phyloP scores from a whole-genome alignment of 257 asterid genomes.

The Solanum lycopersicoides region DNA sequence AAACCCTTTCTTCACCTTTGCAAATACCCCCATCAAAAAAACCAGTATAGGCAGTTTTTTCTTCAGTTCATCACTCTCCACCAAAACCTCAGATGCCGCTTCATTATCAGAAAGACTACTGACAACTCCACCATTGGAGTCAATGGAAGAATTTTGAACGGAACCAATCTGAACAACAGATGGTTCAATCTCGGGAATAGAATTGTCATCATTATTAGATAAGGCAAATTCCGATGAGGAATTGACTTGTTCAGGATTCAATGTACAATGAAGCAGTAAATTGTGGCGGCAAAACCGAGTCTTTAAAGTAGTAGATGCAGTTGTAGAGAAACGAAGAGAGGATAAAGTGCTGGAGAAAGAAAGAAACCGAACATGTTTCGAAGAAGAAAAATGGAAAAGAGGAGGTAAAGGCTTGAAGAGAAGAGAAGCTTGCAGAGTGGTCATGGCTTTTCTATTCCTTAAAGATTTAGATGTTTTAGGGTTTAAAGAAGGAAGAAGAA shows the following conservation, averaged over 20 bases:
- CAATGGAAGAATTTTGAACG: constrained; percentile 3
- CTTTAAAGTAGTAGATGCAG: constrained; percentile 9
- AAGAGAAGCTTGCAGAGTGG: not conserved
- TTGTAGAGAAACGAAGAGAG: constrained; percentile 4
- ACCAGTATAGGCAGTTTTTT: constrained; percentile 48
- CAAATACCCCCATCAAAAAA: constrained; percentile 48
- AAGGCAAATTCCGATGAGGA: constrained; percentile 12
- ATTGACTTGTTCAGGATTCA: constrained; percentile 34
- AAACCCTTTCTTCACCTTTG: constrained; percentile 36
- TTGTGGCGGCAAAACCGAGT: constrained; percentile 34
- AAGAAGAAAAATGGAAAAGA: not conserved
- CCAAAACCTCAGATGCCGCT: constrained; percentile 7
- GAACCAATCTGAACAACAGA: constrained; percentile 8
- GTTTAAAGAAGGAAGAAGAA: not conserved
- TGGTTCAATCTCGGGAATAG: constrained; percentile 9
- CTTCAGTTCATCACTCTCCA: constrained; percentile 21
- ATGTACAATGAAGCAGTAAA: constrained; percentile 27
- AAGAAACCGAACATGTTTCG: not conserved
- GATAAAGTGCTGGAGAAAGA: constrained; percentile 13
- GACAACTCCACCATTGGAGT: not conserved
- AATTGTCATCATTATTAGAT: constrained; percentile 2
- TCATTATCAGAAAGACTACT: constrained; percentile 5
- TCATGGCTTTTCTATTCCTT: not conserved
- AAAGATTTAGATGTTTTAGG: not conserved
- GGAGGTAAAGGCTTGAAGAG: not conserved